Base-by-base conservation (phyloP, 345 rosid genomes). In the Hibiscus syriacus region DNA sequence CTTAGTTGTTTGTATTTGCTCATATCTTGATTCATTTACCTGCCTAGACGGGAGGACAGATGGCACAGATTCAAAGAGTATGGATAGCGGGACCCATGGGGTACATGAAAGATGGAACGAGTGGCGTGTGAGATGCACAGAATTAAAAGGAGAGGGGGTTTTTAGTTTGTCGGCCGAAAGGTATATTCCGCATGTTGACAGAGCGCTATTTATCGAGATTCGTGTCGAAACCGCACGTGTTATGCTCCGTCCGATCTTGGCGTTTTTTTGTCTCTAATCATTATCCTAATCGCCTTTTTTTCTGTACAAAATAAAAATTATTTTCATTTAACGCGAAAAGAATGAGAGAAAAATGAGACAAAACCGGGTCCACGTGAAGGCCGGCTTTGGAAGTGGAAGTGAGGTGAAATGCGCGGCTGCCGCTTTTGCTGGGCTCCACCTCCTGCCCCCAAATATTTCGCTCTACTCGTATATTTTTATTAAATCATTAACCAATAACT, bases 391-490 rank as follows among this genome's bases (percentile, higher is more conserved):
- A 72, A 76, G 71, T 70, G 74, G 79, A 66, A 70, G 77, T 70
- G 68, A 72, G 78, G 75, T 46, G 52, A 46, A n/a, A 79, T 70
- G 76, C 77, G 75, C 86, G 80, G 83, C 83, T 70, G 84, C 85
- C 79, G 80, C 79, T 79, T 73, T 71, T 62, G 30, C 80, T 73
- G 84, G 83, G 78, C 32, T 80, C 83, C 30, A 75, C 83, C 26
- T 43, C 70, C 25, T 45, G 38, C 41, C 10, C 72, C 5, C 20
- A 43, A 60, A 60, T 58, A 66, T 71, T 62, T 60, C 66, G 8
- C 69, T n/a, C 52, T 39, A n/a, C 39, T 32, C 32, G 7, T 12
- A 2, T 2, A 26, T 27, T 34, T 2, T 6, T 46, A n/a, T n/a
- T 63, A 32, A 11, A 10, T 46, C 34, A 32, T 41, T 63, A 17